Evolutionary conservation across 306 rosid species (phyloP), one percentile per base, ranked within the genome.

Genomic region (Prunus mongolica): DNA sequence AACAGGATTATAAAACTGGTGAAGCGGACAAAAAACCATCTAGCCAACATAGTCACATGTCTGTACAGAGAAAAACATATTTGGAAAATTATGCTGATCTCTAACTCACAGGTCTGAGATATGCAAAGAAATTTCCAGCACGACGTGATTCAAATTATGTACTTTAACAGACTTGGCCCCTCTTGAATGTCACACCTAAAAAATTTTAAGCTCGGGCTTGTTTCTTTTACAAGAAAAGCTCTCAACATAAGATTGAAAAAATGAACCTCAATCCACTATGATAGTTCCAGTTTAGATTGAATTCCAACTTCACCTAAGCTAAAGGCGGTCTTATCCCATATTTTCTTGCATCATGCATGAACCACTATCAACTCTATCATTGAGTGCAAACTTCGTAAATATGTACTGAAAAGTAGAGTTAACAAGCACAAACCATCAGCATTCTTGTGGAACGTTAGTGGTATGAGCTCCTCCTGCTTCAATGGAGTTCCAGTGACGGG

Each of bases 361-460:
- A 8, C 27, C 45, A 45, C 67, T 49, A 41, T 14, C 67, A 41
- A 57, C 22, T 28, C 45, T 18, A 20, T 68, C 34, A 46, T 15
- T 12, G 8, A 12, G 57, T 18, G 34, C 24, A 32, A 12, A 71
- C 73, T 28, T 55, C 6, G 7, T 71, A 52, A 30, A 78, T 49
- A 14, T 13, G 67, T 56, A 67, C 28, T 27, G 10, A 61, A 54
- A 18, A 65, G 49, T 5, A 56, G 20, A 25, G 45, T 49, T 12
- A 41, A 73, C n/a, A 38, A 65, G 58, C 8, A 78, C 79, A 16
- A 76, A 95, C 97, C 99, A 79, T 95, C 97, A 12, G 91, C 76
- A 76, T 95, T 95, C 85, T 92, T 95, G 92, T 95, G 99, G 82
- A 95, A 92, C 54, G 72, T 95, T 7, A 95, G 82, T 50, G 92